Conservation (phyloP, 1,139 yeast species). For the Pichia sp. region DNA sequence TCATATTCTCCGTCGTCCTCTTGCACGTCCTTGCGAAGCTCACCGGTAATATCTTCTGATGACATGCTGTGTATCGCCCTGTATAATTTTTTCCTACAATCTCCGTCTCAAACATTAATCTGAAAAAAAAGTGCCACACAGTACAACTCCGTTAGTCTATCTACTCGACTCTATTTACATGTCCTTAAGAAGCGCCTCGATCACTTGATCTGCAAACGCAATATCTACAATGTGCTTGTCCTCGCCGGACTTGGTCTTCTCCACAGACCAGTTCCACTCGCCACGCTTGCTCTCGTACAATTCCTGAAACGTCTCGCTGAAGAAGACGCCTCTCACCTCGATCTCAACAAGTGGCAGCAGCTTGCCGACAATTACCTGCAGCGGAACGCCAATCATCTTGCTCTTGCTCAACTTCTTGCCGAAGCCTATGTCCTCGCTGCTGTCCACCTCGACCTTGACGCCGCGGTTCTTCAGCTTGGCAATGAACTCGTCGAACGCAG, state of each 20-base stretch:
- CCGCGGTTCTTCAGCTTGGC: slow-evolving; percentile 7
- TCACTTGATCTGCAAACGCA: slow-evolving; percentile 41
- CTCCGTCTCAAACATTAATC: neutral
- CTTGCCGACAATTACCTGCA: slow-evolving; percentile 57
- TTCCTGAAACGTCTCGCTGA: slow-evolving; percentile 11
- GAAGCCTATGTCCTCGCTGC: slow-evolving; percentile 37
- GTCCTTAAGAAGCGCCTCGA: slow-evolving; percentile 32
- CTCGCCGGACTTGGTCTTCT: slow-evolving; percentile 22
- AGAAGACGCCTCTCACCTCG: slow-evolving; percentile 51
- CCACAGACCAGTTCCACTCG: slow-evolving; percentile 38
- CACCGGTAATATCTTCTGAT: slow-evolving; percentile 59
- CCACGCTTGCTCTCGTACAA: slow-evolving; percentile 18
- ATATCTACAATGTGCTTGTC: slow-evolving; percentile 52
- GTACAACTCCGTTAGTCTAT: too few relatives aligned
- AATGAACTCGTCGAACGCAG: slow-evolving; percentile 6
- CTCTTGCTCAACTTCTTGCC: slow-evolving; percentile 52
- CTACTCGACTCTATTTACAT: slow-evolving; percentile 14
- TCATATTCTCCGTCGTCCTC: slow-evolving; percentile 89
- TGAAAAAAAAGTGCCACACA: neutral
- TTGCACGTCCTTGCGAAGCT: slow-evolving; percentile 90
- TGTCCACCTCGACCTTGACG: slow-evolving; percentile 27
- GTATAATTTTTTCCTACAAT: neutral
- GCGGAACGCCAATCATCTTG: slow-evolving; percentile 60
- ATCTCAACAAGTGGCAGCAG: slow-evolving; percentile 59
- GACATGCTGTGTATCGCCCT: neutral